Conservation (phyloP, 805 yeast species). For the Lipomyces starkeyi region DNA sequence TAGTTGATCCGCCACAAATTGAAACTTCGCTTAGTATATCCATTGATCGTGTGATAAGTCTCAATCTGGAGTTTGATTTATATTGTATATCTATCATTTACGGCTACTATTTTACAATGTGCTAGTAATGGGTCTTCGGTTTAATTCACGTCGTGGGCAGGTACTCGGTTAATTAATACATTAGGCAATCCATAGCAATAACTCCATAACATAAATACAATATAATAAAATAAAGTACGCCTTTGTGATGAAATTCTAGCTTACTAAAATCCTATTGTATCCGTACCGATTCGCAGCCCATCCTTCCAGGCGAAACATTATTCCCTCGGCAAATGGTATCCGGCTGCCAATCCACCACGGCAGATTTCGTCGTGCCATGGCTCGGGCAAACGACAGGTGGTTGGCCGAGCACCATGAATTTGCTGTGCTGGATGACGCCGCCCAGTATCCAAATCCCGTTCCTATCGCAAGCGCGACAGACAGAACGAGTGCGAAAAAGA, state of each 20-base stretch:
- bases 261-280: not conserved
- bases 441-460: conserved; percentile 13
- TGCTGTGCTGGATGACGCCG: not conserved
- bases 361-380: conserved; percentile 4
- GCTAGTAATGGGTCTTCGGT: not conserved
- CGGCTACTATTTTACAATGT: too few species aligned
- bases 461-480: conserved; percentile 11
- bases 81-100: not conserved
- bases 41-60: not conserved
- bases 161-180: not conserved
- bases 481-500: conserved; percentile 2
- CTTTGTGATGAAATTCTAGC: not conserved
- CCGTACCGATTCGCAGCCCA: conserved; percentile 29
- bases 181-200: not conserved
- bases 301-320: conserved; percentile 27
- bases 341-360: conserved; percentile 38
- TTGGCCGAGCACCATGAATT: conserved; percentile 5
- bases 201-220: not conserved
- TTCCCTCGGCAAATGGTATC: conserved; percentile 27
- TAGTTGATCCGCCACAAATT: not conserved
- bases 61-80: conserved; percentile 4
- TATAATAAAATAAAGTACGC: not conserved
- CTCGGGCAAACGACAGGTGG: conserved; percentile 1
- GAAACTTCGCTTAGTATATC: not conserved
- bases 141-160: not conserved